Evolutionary conservation across 495 filamentous ascomycete genomes (phyloP).

Genomic region (Xanthoparmelia taractica): DNA sequence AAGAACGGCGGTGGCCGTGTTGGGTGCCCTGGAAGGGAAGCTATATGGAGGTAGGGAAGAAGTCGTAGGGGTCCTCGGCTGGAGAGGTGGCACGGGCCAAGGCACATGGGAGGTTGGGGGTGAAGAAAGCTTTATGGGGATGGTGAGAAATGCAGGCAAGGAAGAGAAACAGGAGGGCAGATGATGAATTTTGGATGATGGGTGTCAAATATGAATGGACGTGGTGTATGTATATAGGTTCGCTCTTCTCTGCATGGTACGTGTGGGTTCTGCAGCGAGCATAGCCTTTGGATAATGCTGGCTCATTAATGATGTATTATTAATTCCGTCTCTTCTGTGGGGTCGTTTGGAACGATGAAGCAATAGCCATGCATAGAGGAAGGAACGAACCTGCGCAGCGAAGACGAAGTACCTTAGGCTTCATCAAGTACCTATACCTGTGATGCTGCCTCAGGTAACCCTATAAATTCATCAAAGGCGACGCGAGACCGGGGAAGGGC

Average conservation of each 20-base stretch:
- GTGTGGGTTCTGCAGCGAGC: not conserved
- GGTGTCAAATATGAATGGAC: constrained; percentile 8
- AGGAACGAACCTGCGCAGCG: no score
- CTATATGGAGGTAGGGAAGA: constrained; percentile 51
- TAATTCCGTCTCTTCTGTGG: no score
- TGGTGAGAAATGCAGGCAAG: constrained; percentile 64
- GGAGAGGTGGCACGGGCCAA: constrained; percentile 39
- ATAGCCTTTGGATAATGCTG: not conserved
- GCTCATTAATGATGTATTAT: no score
- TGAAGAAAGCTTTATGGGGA: constrained; percentile 63
- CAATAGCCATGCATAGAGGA: no score
- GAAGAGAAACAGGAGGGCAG: constrained; percentile 22
- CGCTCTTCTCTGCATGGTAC: not conserved
- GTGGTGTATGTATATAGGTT: constrained; percentile 3
- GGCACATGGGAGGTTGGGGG: constrained; percentile 36
- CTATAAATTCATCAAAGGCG: no score
- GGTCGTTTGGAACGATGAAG: no score
- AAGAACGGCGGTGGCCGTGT: constrained; percentile 65
- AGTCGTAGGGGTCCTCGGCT: constrained; percentile 47
- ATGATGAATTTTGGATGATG: not conserved
- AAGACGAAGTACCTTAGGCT: no score
- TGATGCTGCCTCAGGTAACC: no score
- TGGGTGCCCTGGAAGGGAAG: constrained; percentile 54
- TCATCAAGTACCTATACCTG: no score
- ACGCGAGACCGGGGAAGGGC: no score